Conservation (phyloP, 495 filamentous ascomycete species). For the Penicillium riverlandense region DNA sequence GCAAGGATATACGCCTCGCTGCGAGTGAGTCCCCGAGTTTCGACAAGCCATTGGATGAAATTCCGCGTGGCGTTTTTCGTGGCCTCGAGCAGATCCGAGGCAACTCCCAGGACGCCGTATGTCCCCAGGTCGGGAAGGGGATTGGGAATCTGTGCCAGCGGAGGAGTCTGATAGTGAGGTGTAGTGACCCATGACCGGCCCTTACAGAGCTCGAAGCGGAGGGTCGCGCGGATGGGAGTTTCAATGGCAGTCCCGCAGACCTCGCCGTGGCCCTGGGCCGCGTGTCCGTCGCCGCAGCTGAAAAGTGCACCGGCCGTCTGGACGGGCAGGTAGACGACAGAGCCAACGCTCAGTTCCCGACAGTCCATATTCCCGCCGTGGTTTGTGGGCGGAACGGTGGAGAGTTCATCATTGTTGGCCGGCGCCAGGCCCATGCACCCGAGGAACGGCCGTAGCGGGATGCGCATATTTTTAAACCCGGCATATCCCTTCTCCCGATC, state of each 20-base stretch:
- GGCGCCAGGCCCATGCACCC: conserved; percentile 46
- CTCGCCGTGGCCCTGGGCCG: conserved; percentile 47
- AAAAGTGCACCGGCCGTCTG: conserved; percentile 43
- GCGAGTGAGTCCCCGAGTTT: conserved; percentile 34
- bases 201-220: conserved; percentile 40
- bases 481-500: conserved; percentile 28
- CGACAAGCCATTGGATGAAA: conserved; percentile 38
- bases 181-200: conserved; percentile 33
- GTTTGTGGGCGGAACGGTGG: conserved; percentile 44
- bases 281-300: conserved; percentile 48
- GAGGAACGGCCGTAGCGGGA: conserved; percentile 43
- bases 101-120: conserved; percentile 40
- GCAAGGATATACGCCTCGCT: conserved; percentile 43
- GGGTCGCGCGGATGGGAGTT: conserved; percentile 39
- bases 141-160: conserved; percentile 17
- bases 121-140: conserved; percentile 28
- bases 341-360: conserved; percentile 37
- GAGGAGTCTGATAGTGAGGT: conserved; percentile 37
- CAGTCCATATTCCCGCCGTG: conserved; percentile 47
- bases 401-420: conserved; percentile 31
- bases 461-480: conserved; percentile 34
- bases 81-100: conserved; percentile 36
- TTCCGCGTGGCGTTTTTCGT: conserved; percentile 35
- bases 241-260: conserved; percentile 49
- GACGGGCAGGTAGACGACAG: conserved; percentile 39